These are phyloP conservation scores for Iris macrosiphon DNA, from an alignment of 106 monocot genomes.

Conservation along the genomic window DNA sequence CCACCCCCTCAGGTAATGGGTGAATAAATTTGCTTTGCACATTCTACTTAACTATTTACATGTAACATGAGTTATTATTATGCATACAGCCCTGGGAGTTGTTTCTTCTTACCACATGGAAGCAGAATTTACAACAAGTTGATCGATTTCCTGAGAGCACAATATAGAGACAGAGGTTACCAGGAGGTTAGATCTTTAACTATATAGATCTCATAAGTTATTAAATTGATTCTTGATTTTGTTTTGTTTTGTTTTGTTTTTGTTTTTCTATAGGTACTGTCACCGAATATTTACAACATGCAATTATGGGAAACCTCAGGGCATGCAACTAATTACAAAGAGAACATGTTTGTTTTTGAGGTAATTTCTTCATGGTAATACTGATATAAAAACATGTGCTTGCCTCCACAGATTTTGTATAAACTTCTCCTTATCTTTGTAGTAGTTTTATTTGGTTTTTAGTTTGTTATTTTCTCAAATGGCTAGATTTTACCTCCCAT, in stretches of 20 bases:
- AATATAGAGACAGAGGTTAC: constrained; percentile 90
- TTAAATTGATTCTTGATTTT: neutral
- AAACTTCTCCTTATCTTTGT: neutral
- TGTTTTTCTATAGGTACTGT: constrained; percentile 68
- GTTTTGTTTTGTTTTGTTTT: constrained; percentile 8
- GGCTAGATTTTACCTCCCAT: neutral
- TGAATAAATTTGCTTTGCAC: constrained; percentile 8
- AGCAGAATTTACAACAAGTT: constrained; percentile 89
- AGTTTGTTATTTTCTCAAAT: neutral
- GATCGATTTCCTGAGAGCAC: constrained; percentile 66
- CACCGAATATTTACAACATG: constrained; percentile 99
- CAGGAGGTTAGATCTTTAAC: constrained; percentile 77
- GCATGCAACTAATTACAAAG: constrained; percentile 98
- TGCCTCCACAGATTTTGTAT: neutral
- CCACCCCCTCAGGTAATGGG: constrained; percentile 72
- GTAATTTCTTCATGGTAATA: constrained; percentile 21
- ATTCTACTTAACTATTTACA: neutral
- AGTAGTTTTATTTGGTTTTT: neutral
- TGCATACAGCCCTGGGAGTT: constrained; percentile 83
- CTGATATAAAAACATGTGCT: too few species aligned
- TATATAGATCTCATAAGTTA: neutral
- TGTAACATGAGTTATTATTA: constrained; percentile 8
- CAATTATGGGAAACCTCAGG: constrained; percentile 99
- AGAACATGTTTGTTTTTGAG: constrained; percentile 99
- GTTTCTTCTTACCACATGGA: constrained; percentile 91